Evolutionary conservation across 2,329 filamentous ascomycete genomes (phyloP), one percentile per base, ranked within the genome.

Genomic region (Davidsoniella neocaledoniae): DNA sequence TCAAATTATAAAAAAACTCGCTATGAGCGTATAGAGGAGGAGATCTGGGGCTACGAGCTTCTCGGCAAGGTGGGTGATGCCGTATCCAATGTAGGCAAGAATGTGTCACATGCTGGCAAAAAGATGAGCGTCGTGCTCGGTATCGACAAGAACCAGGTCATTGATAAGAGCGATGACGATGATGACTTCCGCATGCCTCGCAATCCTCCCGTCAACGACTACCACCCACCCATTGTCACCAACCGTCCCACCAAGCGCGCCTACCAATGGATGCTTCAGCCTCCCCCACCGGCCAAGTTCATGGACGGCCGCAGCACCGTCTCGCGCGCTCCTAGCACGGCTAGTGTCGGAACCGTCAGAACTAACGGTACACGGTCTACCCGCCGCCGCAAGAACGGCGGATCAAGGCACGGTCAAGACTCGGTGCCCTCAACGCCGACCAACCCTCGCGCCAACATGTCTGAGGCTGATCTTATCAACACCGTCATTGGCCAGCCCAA

Each of bases 211-310:
- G 79, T 93, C 58, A 91, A 93, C 64, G 85, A 93, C 54, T 76
- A 88, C 52, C 85, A 93, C 61, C 85, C 86, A 4, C 86, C 86
- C 2, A 81, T 93, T 47, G 83, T 91, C 54, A 86, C 77, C 62
- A 85, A 79, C 64, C 82, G 76, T 51, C 83, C 80, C 12, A 73
- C 71, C 60, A 77, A 69, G 59, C 77, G 79, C 49, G 86, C 84
- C 53, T 81, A 83, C 49, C 74, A 73, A 59, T 95, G 88, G 88
- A 94, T 95, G 87, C 69, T 94, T 47, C 86, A 94, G 60, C 88
- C 88, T 2, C 86, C 87, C 1, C 88, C 88, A n/a, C 77, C 81
- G 33, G 86, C 88, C 51, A 87, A 82, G 62, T 72, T 94, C 53
- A 95, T 95, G 88, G 83, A 83, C 55, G 88, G 87, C 56, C 91